These are phyloP conservation scores for Fusarium zealandicum DNA, from an alignment of 2,329 filamentous ascomycete species.

Conservation along the genomic window DNA sequence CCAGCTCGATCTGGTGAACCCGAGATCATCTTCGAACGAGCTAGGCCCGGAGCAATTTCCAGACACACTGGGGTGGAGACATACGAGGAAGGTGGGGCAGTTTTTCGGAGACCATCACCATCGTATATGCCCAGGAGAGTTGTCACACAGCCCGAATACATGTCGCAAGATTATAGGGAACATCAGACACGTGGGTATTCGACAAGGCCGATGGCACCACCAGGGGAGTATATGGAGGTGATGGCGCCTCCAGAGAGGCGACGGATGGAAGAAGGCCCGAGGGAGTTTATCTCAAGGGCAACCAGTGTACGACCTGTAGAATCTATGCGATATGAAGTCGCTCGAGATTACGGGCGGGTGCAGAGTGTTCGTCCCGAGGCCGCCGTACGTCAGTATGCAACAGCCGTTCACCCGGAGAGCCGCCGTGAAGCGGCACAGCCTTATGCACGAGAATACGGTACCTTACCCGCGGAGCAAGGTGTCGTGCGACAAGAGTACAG, in stretches of 20 bases:
- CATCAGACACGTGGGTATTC: constrained; percentile 67
- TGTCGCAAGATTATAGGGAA: constrained; percentile 58
- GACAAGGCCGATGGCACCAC: constrained; percentile 53
- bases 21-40: constrained; percentile 72
- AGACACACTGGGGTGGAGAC: constrained; percentile 56
- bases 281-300: constrained; percentile 63
- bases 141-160: constrained; percentile 68
- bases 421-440: constrained; percentile 43
- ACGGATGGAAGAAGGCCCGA: constrained; percentile 55
- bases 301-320: constrained; percentile 66
- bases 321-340: constrained; percentile 51
- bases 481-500: constrained; percentile 48
- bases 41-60: constrained; percentile 59
- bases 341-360: constrained; percentile 53
- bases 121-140: constrained; percentile 61
- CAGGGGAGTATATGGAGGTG: constrained; percentile 58
- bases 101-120: constrained; percentile 62
- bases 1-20: constrained; percentile 55
- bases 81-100: constrained; percentile 57
- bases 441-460: constrained; percentile 44
- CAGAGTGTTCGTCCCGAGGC: constrained; percentile 53
- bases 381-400: constrained; percentile 40
- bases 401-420: constrained; percentile 40
- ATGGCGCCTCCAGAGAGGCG: constrained; percentile 52
- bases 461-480: constrained; percentile 37